phyloP scores from a whole-genome alignment of 2,329 filamentous ascomycete species.

The Aureobasidium subglaciale region DNA sequence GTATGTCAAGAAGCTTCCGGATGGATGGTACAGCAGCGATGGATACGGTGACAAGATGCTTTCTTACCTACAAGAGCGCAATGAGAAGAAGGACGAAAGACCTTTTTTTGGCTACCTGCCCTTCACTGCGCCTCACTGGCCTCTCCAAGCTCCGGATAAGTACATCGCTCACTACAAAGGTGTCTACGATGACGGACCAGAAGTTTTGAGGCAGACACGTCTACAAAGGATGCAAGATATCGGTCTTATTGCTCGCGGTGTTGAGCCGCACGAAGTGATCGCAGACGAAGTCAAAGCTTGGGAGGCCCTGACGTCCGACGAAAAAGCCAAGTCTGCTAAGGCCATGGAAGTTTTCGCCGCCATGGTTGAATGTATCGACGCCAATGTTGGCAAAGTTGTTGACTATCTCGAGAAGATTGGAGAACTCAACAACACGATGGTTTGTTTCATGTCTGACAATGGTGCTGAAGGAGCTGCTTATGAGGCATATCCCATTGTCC shows the following conservation, averaged over 20 bases:
- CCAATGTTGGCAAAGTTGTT: conserved; percentile 53
- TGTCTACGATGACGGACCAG: conserved; percentile 55
- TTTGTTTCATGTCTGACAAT: conserved; percentile 59
- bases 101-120: conserved; percentile 56
- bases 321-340: conserved; percentile 41
- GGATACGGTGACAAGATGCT: conserved; percentile 36
- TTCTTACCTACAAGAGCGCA: conserved; percentile 30
- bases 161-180: conserved; percentile 52
- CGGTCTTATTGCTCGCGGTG: conserved; percentile 47
- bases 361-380: conserved; percentile 58
- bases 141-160: conserved; percentile 51
- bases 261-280: conserved; percentile 45
- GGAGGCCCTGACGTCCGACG: conserved; percentile 41
- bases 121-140: conserved; percentile 59
- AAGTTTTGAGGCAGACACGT: conserved; percentile 47
- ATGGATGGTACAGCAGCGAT: conserved; percentile 33
- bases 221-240: conserved; percentile 51
- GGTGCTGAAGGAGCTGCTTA: conserved; percentile 54
- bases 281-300: conserved; percentile 44
- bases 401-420: conserved; percentile 49
- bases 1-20: conserved; percentile 33
- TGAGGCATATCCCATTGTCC: conserved; percentile 52
- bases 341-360: conserved; percentile 58
- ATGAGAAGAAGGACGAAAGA: conserved; percentile 30
- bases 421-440: conserved; percentile 57